Conservation (phyloP, 768 basidiomycete genomes). For the Tylopilus plumbeoviolaceoides region DNA sequence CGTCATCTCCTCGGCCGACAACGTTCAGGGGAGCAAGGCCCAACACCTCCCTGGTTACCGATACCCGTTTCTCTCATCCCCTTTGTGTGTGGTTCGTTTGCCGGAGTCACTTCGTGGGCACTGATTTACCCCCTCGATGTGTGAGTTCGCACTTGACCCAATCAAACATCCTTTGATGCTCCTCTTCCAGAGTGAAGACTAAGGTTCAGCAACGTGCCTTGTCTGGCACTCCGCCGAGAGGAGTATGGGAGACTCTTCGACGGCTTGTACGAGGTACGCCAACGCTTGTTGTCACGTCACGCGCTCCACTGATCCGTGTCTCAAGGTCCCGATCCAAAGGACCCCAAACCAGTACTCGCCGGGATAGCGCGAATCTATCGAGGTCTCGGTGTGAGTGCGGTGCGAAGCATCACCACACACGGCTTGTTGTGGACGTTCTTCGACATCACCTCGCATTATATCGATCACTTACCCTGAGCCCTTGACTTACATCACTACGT, state of each 20-base stretch:
- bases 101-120: slow-evolving; percentile 88
- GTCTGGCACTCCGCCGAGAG: slow-evolving; percentile 70
- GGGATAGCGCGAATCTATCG: slow-evolving; percentile 87
- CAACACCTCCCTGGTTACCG: slow-evolving; percentile 82
- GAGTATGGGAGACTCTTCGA: slow-evolving; percentile 66
- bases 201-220: slow-evolving; percentile 93
- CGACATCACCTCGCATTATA: slow-evolving; percentile 72
- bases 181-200: slow-evolving; percentile 70
- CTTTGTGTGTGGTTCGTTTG: slow-evolving; percentile 86
- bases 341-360: slow-evolving; percentile 69
- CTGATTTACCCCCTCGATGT: slow-evolving; percentile 94
- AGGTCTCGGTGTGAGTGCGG: slow-evolving; percentile 90
- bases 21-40: slow-evolving; percentile 75
- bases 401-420: slow-evolving; percentile 90
- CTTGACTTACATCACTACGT: slow-evolving; percentile 1
- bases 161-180: background rate
- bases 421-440: slow-evolving; percentile 93
- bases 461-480: slow-evolving; percentile 52
- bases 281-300: background rate
- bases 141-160: slow-evolving; percentile 41
- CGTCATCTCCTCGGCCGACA: slow-evolving; percentile 79
- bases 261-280: slow-evolving; percentile 74
- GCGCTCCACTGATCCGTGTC: slow-evolving; percentile 1
- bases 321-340: slow-evolving; percentile 71
- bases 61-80: slow-evolving; percentile 77